Conservation (phyloP, 495 filamentous ascomycete species). For the Aspergillus baeticus region DNA sequence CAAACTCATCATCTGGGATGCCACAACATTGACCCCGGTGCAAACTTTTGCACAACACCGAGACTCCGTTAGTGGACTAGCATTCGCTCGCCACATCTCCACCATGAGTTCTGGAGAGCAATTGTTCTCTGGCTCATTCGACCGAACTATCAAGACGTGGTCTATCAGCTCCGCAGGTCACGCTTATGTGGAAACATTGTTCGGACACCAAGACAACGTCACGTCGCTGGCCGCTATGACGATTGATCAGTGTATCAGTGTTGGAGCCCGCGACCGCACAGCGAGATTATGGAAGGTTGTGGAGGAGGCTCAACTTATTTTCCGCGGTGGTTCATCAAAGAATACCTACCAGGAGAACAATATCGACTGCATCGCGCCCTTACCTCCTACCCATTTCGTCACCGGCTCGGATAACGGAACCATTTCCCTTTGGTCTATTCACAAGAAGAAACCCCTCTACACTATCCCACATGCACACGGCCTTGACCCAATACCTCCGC, state of each 20-base stretch:
- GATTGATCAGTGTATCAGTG: slow-evolving; percentile 84
- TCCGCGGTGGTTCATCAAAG: slow-evolving; percentile 72
- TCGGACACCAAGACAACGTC: slow-evolving; percentile 92
- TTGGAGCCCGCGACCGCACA: slow-evolving; percentile 86
- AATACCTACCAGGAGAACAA: slow-evolving; percentile 70
- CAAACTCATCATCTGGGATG: slow-evolving; percentile 82
- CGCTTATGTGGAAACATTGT: slow-evolving; percentile 92
- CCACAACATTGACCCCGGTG: slow-evolving; percentile 69
- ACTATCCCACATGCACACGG: slow-evolving; percentile 81
- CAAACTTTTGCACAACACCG: slow-evolving; percentile 90
- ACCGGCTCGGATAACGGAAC: slow-evolving; percentile 90
- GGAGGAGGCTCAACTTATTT: slow-evolving; percentile 92
- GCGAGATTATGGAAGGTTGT: slow-evolving; percentile 96
- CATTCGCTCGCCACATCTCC: slow-evolving; percentile 78
- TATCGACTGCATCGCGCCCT: slow-evolving; percentile 83
- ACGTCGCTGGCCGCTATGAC: slow-evolving; percentile 77
- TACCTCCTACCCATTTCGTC: slow-evolving; percentile 87
- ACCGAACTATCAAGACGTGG: slow-evolving; percentile 88
- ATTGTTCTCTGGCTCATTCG: slow-evolving; percentile 81
- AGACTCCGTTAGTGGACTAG: slow-evolving; percentile 77
- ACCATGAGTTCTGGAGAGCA: slow-evolving; percentile 64
- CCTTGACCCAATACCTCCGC: slow-evolving; percentile 59
- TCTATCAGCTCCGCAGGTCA: slow-evolving; percentile 57
- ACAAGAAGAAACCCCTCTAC: slow-evolving; percentile 94
- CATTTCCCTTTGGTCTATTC: slow-evolving; percentile 81